A percentile compares a stretch with the other conserved stretches of the same genome.
phyloP scores from a whole-genome alignment of 2,329 filamentous ascomycete species.

The Phialocephala sp. region DNA sequence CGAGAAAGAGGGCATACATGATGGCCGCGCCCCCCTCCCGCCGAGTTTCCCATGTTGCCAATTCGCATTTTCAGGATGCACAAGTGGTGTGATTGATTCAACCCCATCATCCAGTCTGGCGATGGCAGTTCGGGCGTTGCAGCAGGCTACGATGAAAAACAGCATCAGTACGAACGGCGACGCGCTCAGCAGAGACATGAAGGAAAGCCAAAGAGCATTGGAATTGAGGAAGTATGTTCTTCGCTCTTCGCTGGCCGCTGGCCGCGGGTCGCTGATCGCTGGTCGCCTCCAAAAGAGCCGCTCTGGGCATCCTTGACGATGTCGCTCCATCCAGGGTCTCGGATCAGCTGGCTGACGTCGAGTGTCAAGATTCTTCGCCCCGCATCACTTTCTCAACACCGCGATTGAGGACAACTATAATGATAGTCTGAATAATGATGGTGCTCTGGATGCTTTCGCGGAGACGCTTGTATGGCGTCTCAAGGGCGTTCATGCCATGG shows the following conservation, averaged over 20 bases:
- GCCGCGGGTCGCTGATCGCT: no score
- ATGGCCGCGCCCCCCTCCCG: neutral
- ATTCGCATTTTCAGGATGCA: neutral
- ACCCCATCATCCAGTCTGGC: neutral
- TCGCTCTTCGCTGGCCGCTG: no score
- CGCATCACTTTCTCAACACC: slow-evolving; percentile 21
- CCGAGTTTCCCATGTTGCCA: neutral
- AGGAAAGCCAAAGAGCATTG: slow-evolving; percentile 35
- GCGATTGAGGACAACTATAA: slow-evolving; percentile 31
- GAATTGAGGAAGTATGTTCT: slow-evolving; percentile 40
- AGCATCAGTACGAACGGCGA: slow-evolving; percentile 4
- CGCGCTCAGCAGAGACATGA: slow-evolving; percentile 19
- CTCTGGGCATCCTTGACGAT: slow-evolving; percentile 7
- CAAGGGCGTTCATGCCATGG: slow-evolving; percentile 38
- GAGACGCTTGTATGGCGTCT: slow-evolving; percentile 56
- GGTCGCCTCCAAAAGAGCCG: neutral
- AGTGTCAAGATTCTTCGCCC: slow-evolving; percentile 38
- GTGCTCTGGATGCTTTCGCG: slow-evolving; percentile 45
- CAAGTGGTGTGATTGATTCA: neutral
- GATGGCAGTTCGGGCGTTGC: neutral
- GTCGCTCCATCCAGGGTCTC: neutral
- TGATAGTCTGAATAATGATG: slow-evolving; percentile 37
- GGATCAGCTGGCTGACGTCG: neutral
- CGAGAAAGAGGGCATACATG: neutral
- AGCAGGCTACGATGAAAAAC: slow-evolving; percentile 5